Evolutionary conservation across 2,329 filamentous ascomycete species (phyloP).

Genomic region (Reticulascus tulasneorum): DNA sequence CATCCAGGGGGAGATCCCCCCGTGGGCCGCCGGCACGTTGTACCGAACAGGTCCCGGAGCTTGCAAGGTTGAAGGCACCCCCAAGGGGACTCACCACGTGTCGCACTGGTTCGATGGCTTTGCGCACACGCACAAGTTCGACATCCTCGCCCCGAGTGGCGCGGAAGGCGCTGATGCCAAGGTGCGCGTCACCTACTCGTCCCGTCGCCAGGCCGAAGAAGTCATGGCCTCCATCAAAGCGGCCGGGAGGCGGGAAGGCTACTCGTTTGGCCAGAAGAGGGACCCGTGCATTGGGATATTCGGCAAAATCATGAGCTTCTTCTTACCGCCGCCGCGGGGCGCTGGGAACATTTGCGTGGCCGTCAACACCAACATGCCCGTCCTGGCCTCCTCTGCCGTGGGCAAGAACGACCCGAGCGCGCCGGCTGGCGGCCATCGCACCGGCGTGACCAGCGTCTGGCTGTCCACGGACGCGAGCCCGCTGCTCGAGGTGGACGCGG

Average conservation of each 20-base stretch:
- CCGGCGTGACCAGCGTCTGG: conserved; percentile 43
- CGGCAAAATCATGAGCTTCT: conserved; percentile 64
- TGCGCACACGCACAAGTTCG: conserved; percentile 67
- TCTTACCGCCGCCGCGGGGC: conserved; percentile 32
- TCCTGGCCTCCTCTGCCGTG: conserved; percentile 29
- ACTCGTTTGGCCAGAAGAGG: conserved; percentile 66
- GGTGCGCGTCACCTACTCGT: conserved; percentile 63
- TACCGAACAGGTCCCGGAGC: conserved; percentile 73
- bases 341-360: conserved; percentile 63
- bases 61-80: conserved; percentile 54
- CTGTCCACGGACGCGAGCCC: conserved; percentile 51
- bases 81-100: conserved; percentile 55
- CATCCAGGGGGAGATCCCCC: conserved; percentile 64
- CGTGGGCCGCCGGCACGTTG: conserved; percentile 66
- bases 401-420: conserved; percentile 4
- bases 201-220: conserved; percentile 62
- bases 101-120: conserved; percentile 83
- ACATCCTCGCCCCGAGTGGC: conserved; percentile 50
- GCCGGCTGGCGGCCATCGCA: conserved; percentile 12
- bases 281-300: conserved; percentile 75
- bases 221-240: conserved; percentile 57
- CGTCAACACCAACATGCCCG: conserved; percentile 61
- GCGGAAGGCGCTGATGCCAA: conserved; percentile 15
- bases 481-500: conserved; percentile 61
- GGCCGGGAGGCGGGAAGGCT: conserved; percentile 50